Evolutionary conservation across 2,329 filamentous ascomycete genomes (phyloP).

Genomic region (Aotearoamyces nothofagi): DNA sequence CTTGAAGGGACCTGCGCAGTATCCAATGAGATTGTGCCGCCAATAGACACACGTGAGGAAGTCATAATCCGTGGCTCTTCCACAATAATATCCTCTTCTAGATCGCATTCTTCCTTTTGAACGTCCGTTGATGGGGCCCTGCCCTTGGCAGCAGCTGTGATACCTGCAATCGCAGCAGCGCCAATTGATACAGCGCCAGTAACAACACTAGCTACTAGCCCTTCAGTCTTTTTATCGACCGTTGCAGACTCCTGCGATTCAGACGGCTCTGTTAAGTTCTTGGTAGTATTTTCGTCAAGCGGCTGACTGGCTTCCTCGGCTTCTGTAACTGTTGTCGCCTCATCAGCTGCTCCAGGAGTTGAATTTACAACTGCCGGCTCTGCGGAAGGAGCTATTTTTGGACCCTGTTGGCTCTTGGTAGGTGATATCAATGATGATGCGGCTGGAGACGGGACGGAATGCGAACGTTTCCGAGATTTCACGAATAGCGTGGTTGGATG

Average conservation of each 20-base stretch:
- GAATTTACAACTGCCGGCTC: too few species aligned
- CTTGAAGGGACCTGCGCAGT: constrained; percentile 8
- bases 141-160: constrained; percentile 9
- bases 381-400: too few species aligned
- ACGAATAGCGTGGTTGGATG: constrained; percentile 7
- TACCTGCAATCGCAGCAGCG: constrained; percentile 9
- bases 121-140: constrained; percentile 9
- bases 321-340: background rate
- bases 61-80: constrained; percentile 21
- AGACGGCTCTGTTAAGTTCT: background rate
- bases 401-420: constrained; percentile 5
- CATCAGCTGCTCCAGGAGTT: constrained; percentile 1
- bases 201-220: constrained; percentile 4
- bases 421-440: constrained; percentile 8
- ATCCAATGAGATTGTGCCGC: constrained; percentile 13
- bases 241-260: background rate
- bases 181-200: constrained; percentile 9
- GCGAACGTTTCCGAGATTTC: constrained; percentile 14
- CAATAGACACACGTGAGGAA: constrained; percentile 18
- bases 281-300: background rate
- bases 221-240: background rate
- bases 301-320: background rate
- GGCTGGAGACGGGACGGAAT: constrained; percentile 15
- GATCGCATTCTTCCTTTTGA: constrained; percentile 4
- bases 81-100: constrained; percentile 13